phyloP scores from a whole-genome alignment of 176 grass and related monocot species.

The Tillandsia fasciculata region DNA sequence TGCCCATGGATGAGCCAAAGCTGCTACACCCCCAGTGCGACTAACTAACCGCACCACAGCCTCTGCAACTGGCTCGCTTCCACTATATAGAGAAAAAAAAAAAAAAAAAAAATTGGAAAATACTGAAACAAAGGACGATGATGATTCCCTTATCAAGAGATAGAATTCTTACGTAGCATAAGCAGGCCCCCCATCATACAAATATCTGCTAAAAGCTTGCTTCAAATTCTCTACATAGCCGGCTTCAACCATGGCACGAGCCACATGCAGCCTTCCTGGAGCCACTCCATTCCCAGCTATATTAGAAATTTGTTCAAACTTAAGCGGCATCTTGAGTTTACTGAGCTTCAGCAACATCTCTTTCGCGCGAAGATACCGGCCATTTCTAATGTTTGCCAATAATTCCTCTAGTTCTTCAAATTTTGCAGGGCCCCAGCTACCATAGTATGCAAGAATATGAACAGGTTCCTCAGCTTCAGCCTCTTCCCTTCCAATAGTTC shows the following conservation, averaged over 20 bases:
- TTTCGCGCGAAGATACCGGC: conserved; percentile 48
- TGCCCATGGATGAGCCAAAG: conserved; percentile 83
- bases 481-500: conserved; percentile 29
- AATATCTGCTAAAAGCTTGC: conserved; percentile 66
- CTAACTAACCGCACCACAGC: conserved; percentile 49
- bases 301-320: conserved; percentile 43
- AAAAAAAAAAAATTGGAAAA: conserved; percentile 2
- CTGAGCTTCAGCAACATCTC: conserved; percentile 53
- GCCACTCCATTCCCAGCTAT: conserved; percentile 67
- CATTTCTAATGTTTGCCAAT: conserved; percentile 49
- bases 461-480: conserved; percentile 39
- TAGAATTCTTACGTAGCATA: conserved; percentile 58
- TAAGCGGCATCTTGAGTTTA: conserved; percentile 47
- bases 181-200: conserved; percentile 61
- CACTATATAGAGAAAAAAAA: conserved; percentile 35
- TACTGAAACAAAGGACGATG: conserved; percentile 4
- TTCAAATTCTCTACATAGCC: conserved; percentile 62
- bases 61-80: conserved; percentile 42
- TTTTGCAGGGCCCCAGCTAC: conserved; percentile 40
- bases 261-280: conserved; percentile 64
- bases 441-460: conserved; percentile 75
- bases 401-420: conserved; percentile 46
- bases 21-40: conserved; percentile 43
- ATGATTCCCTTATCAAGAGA: neutral
- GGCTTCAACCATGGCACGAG: conserved; percentile 69